These are phyloP conservation scores for Basidioascus undulatus DNA, from an alignment of 768 basidiomycete genomes.

Conservation along the genomic window DNA sequence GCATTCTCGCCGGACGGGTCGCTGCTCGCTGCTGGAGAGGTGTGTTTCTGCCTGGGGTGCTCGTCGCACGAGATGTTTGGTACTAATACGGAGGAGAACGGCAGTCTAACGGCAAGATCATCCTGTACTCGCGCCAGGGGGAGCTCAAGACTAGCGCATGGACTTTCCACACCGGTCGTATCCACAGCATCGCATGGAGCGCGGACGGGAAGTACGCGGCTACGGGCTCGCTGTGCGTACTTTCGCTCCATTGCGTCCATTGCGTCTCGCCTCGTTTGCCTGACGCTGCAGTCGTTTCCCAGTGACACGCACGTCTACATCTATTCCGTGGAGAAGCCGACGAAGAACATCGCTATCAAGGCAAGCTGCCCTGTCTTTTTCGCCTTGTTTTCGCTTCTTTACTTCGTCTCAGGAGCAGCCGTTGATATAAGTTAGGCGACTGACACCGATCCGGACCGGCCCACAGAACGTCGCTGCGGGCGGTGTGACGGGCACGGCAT, in stretches of 20 bases:
- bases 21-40: slow-evolving; percentile 62
- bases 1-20: slow-evolving; percentile 57
- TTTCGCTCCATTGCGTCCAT: not conserved
- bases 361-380: no score
- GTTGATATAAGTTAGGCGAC: no score
- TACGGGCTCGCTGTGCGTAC: slow-evolving; percentile 41
- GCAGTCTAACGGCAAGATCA: slow-evolving; percentile 58
- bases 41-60: slow-evolving; percentile 23
- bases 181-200: slow-evolving; percentile 56
- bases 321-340: slow-evolving; percentile 42
- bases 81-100: not conserved
- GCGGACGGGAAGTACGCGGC: slow-evolving; percentile 49
- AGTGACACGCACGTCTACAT: slow-evolving; percentile 68
- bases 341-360: slow-evolving; percentile 56
- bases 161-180: slow-evolving; percentile 63
- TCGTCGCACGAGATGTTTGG: not conserved
- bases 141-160: slow-evolving; percentile 51
- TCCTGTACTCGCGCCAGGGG: slow-evolving; percentile 26
- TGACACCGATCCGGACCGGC: slow-evolving; percentile 1
- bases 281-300: not conserved
- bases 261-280: not conserved
- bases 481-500: slow-evolving; percentile 57
- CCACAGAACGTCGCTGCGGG: slow-evolving; percentile 68
- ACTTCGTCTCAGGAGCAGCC: no score
- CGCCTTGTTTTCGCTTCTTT: no score